Conservation (phyloP, 2,329 filamentous ascomycete species). For the Cytospora piceicola region DNA sequence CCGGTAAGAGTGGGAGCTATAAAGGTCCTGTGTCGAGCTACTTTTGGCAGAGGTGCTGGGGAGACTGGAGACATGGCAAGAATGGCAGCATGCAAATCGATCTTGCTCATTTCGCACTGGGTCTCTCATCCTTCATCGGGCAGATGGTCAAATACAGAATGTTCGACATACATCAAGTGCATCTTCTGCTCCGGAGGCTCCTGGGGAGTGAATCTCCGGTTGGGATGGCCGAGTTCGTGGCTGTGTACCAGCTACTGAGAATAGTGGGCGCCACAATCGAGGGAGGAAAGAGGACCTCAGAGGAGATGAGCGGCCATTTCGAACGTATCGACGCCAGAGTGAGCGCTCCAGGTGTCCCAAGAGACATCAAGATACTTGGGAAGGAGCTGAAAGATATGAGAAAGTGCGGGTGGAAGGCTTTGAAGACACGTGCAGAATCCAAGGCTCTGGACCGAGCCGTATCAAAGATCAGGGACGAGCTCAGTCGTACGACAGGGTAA, state of each 20-base stretch:
- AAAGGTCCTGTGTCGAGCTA: not conserved
- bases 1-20: not conserved
- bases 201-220: not conserved
- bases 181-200: not conserved
- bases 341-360: not conserved
- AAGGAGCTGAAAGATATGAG: slow-evolving; percentile 5
- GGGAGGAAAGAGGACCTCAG: not conserved
- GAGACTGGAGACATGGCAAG: not conserved
- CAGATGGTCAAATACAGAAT: slow-evolving; percentile 3
- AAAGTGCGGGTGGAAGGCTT: not conserved
- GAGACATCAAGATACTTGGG: not conserved
- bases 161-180: not conserved
- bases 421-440: not conserved
- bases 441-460: not conserved
- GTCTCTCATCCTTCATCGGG: slow-evolving; percentile 11
- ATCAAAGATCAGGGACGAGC: not conserved
- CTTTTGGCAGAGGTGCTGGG: not conserved
- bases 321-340: not conserved
- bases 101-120: slow-evolving; percentile 9
- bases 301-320: slow-evolving; percentile 12
- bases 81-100: not conserved
- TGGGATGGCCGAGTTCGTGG: slow-evolving; percentile 2
- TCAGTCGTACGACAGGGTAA: not conserved
- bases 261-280: slow-evolving; percentile 1
- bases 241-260: slow-evolving; percentile 11